Percentiles rank a stretch among this genome's conserved stretches.
phyloP scores from a whole-genome alignment of 345 rosid genomes.

The Lumnitzera racemosa region DNA sequence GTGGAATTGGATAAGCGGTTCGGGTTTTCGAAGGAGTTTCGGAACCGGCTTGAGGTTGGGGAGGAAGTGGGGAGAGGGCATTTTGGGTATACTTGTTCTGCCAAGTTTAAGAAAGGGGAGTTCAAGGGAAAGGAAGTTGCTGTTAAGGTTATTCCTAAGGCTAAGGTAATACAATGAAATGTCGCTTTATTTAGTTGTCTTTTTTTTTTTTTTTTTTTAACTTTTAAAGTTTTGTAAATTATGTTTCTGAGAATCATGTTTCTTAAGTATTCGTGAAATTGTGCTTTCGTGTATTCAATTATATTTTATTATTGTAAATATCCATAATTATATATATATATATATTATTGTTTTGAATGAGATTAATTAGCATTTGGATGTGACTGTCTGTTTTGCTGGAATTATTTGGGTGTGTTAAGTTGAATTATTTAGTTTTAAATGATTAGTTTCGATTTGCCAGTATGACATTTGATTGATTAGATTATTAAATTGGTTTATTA shows the following conservation, averaged over 20 bases:
- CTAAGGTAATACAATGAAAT: conserved; percentile 36
- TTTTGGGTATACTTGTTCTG: conserved; percentile 95
- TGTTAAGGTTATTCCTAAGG: conserved; percentile 86
- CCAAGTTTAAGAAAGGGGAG: conserved; percentile 85
- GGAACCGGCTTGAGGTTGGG: conserved; percentile 56
- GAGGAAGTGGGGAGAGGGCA: conserved; percentile 97
- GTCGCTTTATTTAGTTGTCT: conserved; percentile 7
- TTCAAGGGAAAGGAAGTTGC: conserved; percentile 82
- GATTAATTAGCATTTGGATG: no score
- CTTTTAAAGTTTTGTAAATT: no score
- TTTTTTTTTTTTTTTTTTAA: neutral
- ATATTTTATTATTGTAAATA: neutral
- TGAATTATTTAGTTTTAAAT: no score
- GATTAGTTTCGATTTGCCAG: no score
- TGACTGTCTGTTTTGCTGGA: no score
- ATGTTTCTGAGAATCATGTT: no score
- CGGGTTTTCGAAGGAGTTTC: conserved; percentile 76
- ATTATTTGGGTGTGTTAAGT: no score
- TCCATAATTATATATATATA: no score
- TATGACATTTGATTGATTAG: no score
- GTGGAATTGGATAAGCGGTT: conserved; percentile 80
- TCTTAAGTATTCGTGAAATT: neutral
- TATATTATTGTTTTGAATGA: no score
- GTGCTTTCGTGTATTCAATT: neutral
- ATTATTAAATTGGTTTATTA: no score